Conservation (phyloP, 1,284 basidiomycete genomes). For the Ustilago sp. region DNA sequence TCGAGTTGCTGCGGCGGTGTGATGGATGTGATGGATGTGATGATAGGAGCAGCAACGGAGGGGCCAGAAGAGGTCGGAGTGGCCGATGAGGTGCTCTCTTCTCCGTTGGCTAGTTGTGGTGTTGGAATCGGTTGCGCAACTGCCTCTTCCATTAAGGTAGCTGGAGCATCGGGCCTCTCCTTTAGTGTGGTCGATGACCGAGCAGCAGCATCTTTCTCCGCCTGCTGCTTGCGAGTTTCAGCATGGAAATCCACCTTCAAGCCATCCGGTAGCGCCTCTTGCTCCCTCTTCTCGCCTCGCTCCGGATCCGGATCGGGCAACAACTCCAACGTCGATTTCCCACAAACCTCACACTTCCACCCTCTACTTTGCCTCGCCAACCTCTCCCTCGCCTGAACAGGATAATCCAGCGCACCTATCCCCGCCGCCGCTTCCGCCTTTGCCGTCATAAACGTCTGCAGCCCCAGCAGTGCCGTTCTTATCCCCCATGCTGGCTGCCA, state of each 20-base stretch:
- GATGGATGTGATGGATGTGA: not conserved
- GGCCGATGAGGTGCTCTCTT: not conserved
- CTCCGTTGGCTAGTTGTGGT: not conserved
- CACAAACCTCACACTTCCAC: conserved; percentile 55
- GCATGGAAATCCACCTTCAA: conserved; percentile 32
- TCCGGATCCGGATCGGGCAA: conserved; percentile 34
- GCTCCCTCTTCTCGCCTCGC: not conserved
- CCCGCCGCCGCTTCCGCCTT: conserved; percentile 81
- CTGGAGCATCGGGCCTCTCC: not conserved
- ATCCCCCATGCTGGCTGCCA: conserved; percentile 99
- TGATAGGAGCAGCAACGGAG: not conserved
- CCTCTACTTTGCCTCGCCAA: conserved; percentile 47
- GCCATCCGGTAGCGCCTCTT: conserved; percentile 31
- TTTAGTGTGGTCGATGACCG: not conserved
- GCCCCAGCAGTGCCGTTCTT: conserved; percentile 78
- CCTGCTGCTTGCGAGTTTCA: conserved; percentile 15
- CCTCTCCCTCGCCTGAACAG: conserved; percentile 87
- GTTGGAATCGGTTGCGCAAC: not conserved
- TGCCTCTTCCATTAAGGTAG: not conserved
- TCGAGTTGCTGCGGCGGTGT: not conserved
- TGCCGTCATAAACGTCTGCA: conserved; percentile 69
- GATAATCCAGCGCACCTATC: conserved; percentile 88
- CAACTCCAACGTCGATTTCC: conserved; percentile 37
- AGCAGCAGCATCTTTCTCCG: not conserved
- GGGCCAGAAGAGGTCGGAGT: not conserved